Evolutionary conservation across 2,329 filamentous ascomycete genomes (phyloP), one percentile per base, ranked within the genome.

Genomic region (Amauroascus niger): DNA sequence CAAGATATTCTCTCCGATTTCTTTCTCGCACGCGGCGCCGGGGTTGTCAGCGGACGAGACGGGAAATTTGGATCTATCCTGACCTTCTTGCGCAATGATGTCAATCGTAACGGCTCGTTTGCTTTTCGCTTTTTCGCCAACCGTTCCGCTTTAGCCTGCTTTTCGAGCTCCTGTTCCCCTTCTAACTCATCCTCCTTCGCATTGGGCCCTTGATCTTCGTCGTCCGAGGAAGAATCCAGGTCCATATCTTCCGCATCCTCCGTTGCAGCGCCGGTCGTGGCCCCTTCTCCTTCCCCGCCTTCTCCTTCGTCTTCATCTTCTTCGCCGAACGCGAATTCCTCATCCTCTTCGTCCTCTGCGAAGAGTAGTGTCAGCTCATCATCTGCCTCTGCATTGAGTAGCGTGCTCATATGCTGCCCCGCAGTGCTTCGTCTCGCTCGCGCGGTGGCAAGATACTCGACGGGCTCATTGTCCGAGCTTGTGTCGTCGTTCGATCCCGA

Each of bases 161-260:
- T 84, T 70, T 93, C 83, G 52, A 98, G 69, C 69, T 95, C 88
- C 63, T 84, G 86, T 71, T 98, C 93, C 32, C 93, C 93, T 54
- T 88, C 87, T 3, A 93, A 69, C 40, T 95, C 88, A 60, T 93
- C 81, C 18, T 64, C 40, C 62, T 67, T 64, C 51, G 66, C 68
- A 55, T 68, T 68, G 1, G 84, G 76, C 49, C 82, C 75, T 69
- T 80, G 82, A 55, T 88, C 84, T 56, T 94, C 88, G 47, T 93
- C 88, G 45, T 89, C 86, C 0, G 83, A 87, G 0, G 88, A 94
- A 13, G 86, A 90, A 63, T 94, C 88, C 74, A 96, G 84, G 45
- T 87, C 83, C 60, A 87, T 83, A 65, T 96, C 91, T 1, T 85
- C 87, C 1, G 74, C 80, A 52, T 79, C 69, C 24, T 77, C 78